These are phyloP conservation scores for Phylloporus sp. DNA, from an alignment of 768 basidiomycete genomes.

Conservation along the genomic window DNA sequence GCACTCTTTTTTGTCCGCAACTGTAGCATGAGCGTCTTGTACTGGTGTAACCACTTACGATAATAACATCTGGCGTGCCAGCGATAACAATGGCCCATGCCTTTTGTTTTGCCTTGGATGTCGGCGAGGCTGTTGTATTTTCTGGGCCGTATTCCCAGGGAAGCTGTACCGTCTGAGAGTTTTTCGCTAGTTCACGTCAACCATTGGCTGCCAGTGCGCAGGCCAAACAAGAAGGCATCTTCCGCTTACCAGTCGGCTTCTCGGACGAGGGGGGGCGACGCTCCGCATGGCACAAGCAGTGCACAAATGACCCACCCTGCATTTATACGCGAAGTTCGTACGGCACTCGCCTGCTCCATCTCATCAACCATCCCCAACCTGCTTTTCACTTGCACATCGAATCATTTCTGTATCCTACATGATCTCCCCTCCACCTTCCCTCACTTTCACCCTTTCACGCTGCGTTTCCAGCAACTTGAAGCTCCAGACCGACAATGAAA, in stretches of 20 bases:
- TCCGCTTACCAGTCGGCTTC: background rate
- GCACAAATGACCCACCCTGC: conserved; percentile 20
- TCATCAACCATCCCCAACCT: conserved; percentile 5
- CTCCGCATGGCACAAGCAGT: conserved; percentile 23
- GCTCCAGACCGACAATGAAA: conserved; percentile 8
- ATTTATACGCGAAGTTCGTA: conserved; percentile 24
- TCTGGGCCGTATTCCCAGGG: background rate
- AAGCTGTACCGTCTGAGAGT: conserved; percentile 8
- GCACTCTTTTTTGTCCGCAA: background rate
- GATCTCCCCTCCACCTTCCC: conserved; percentile 16
- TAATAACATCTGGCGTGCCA: conserved; percentile 5
- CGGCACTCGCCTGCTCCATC: conserved; percentile 8
- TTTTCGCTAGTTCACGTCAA: background rate
- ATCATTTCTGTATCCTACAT: conserved; percentile 13
- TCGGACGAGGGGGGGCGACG: conserved; percentile 6
- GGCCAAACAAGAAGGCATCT: background rate
- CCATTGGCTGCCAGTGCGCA: background rate
- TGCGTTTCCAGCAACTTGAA: background rate
- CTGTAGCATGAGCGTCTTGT: conserved; percentile 7
- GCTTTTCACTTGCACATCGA: conserved; percentile 6
- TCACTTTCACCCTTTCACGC: conserved; percentile 1
- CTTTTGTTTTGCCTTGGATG: conserved; percentile 7
- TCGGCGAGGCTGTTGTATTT: background rate
- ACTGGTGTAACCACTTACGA: background rate
- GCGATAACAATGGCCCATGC: conserved; percentile 4